Percentiles rank a stretch among this genome's conserved stretches.
phyloP scores from a whole-genome alignment of 192 early-diverging fungal genomes.

The Geranomyces michiganensis region DNA sequence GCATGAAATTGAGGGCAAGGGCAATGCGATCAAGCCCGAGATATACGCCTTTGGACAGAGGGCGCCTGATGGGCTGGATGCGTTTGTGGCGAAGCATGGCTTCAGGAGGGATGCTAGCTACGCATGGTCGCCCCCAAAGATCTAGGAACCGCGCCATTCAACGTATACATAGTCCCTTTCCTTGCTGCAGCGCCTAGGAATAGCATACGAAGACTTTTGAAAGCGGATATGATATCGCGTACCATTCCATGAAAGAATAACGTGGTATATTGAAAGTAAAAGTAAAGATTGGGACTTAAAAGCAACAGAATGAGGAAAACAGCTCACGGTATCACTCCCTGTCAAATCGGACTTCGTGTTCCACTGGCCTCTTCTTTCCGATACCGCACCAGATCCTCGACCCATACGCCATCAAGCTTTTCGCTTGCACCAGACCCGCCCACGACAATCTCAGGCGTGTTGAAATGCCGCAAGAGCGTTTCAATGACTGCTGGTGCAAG shows the following conservation, averaged over 20 bases:
- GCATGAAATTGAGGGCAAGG: constrained; percentile 75
- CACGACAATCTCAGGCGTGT: constrained; percentile 16
- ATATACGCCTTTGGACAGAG: constrained; percentile 82
- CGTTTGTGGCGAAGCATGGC: constrained; percentile 70
- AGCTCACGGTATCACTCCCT: neutral
- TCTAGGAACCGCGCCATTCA: too few relatives aligned
- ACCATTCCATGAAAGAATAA: too few relatives aligned
- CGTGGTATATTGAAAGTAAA: too few relatives aligned
- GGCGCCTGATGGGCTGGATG: constrained; percentile 76
- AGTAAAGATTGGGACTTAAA: too few relatives aligned
- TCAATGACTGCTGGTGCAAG: constrained; percentile 7
- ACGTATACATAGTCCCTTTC: too few relatives aligned
- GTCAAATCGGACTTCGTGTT: neutral
- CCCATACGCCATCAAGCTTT: constrained; percentile 24
- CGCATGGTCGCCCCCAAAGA: constrained; percentile 45
- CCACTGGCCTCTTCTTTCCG: constrained; percentile 14
- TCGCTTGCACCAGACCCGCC: constrained; percentile 17
- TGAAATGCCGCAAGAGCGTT: constrained; percentile 17
- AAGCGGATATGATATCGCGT: too few relatives aligned
- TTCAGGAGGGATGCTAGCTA: constrained; percentile 47
- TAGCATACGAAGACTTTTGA: too few relatives aligned
- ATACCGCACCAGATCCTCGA: constrained; percentile 16
- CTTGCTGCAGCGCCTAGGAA: too few relatives aligned
- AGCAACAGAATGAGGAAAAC: neutral
- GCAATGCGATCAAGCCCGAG: constrained; percentile 60